Conservation (phyloP, 345 rosid genomes). For the Eucalyptus virginea region DNA sequence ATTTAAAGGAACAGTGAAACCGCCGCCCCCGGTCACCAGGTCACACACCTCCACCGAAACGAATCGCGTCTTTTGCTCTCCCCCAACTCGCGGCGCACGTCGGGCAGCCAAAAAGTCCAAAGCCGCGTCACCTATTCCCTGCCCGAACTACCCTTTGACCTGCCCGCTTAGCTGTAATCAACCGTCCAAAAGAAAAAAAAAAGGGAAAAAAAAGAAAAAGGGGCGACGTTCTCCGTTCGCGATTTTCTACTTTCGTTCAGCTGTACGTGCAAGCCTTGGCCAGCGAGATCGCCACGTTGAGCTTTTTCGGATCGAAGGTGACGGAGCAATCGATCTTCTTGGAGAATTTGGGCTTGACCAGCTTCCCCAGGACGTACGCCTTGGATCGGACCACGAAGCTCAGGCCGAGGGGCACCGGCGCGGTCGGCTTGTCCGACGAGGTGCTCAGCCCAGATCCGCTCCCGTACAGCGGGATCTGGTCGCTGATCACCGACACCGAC, state of each 20-base stretch:
- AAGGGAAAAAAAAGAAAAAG: neutral
- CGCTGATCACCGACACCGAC: conserved; percentile 34
- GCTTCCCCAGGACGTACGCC: conserved; percentile 81
- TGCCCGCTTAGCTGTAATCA: neutral
- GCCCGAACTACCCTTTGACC: neutral
- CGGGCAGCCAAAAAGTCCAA: neutral
- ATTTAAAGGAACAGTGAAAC: neutral
- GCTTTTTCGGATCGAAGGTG: conserved; percentile 54
- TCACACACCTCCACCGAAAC: neutral
- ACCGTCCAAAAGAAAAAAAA: too few relatives aligned
- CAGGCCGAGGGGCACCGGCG: conserved; percentile 55
- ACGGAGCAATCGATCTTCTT: conserved; percentile 53
- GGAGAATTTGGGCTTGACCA: conserved; percentile 78
- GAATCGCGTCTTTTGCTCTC: neutral
- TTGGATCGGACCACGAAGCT: conserved; percentile 51
- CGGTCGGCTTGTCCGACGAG: conserved; percentile 13
- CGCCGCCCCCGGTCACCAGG: neutral
- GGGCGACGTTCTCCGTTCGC: neutral
- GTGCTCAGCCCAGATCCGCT: conserved; percentile 65
- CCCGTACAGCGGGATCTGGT: conserved; percentile 82
- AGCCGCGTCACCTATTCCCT: neutral
- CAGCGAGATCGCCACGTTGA: conserved; percentile 48
- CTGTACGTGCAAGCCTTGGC: conserved; percentile 60
- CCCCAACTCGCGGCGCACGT: neutral
- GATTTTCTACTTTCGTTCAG: neutral